Conservation (phyloP, 192 early-diverging fungal species). For the Podila epicladia region DNA sequence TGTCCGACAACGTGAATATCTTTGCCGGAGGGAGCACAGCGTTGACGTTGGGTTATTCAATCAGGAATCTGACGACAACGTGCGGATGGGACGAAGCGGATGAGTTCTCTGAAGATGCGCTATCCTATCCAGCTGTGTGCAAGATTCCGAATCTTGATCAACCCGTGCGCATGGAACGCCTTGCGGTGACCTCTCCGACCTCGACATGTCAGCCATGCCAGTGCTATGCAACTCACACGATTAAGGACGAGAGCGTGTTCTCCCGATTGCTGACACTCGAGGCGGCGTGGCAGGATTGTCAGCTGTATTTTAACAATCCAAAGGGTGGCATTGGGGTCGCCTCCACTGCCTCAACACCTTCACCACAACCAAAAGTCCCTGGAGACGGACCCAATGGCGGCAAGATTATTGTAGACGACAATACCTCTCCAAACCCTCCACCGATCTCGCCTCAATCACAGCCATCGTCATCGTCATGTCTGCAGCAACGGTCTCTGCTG, state of each 20-base stretch:
- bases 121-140: too few species aligned
- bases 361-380: not conserved
- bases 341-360: not conserved
- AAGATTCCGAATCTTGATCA: too few species aligned
- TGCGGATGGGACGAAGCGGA: too few species aligned
- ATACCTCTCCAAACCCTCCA: too few species aligned
- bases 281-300: slow-evolving; percentile 47
- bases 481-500: not conserved
- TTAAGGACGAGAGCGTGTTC: slow-evolving; percentile 22
- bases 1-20: not conserved
- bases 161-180: too few species aligned
- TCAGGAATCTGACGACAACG: too few species aligned
- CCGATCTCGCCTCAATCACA: not conserved
- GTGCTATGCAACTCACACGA: slow-evolving; percentile 3
- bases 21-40: too few species aligned
- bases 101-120: too few species aligned
- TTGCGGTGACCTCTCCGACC: not conserved
- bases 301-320: slow-evolving; percentile 28
- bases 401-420: not conserved
- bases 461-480: too few species aligned
- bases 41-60: too few species aligned
- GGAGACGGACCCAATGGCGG: not conserved
- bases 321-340: not conserved
- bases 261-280: slow-evolving; percentile 35
- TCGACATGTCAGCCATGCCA: slow-evolving; percentile 5